Evolutionary conservation across 2,329 filamentous ascomycete species (phyloP).

Genomic region (Plectosphaerella plurivora): DNA sequence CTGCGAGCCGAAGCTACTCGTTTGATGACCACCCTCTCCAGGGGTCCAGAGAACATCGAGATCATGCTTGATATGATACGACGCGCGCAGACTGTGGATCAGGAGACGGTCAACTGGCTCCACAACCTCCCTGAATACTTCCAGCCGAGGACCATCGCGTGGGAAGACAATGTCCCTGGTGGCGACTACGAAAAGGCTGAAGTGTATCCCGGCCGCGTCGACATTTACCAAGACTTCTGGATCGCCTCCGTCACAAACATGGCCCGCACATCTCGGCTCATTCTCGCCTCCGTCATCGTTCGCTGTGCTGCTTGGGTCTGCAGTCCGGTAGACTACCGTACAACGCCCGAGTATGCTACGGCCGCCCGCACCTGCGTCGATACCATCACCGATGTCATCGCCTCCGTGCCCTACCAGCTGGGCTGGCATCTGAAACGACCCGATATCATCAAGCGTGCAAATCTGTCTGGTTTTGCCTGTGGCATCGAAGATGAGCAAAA

Average conservation of each 20-base stretch:
- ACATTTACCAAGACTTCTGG: constrained; percentile 56
- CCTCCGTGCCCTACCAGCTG: constrained; percentile 57
- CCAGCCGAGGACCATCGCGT: constrained; percentile 47
- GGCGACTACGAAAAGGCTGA: constrained; percentile 49
- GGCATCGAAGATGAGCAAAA: constrained; percentile 46
- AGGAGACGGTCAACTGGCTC: constrained; percentile 48
- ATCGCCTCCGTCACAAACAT: constrained; percentile 55
- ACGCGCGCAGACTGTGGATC: constrained; percentile 47
- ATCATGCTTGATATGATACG: constrained; percentile 47
- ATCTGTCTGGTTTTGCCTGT: constrained; percentile 41
- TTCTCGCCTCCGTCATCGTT: constrained; percentile 50
- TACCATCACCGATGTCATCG: constrained; percentile 54
- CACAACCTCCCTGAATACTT: constrained; percentile 44
- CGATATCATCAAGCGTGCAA: constrained; percentile 32
- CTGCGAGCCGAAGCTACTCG: constrained; percentile 50
- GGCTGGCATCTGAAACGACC: constrained; percentile 50
- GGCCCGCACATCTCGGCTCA: constrained; percentile 47
- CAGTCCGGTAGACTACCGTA: constrained; percentile 56
- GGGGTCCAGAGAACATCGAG: constrained; percentile 45
- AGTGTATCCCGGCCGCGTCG: constrained; percentile 56
- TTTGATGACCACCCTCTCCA: constrained; percentile 39
- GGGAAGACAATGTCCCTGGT: constrained; percentile 49
- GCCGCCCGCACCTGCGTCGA: constrained; percentile 46
- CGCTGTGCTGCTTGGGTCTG: constrained; percentile 58
- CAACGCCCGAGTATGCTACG: constrained; percentile 56